phyloP scores from a whole-genome alignment of 2,329 filamentous ascomycete genomes.

The Rosellinia necatrix region DNA sequence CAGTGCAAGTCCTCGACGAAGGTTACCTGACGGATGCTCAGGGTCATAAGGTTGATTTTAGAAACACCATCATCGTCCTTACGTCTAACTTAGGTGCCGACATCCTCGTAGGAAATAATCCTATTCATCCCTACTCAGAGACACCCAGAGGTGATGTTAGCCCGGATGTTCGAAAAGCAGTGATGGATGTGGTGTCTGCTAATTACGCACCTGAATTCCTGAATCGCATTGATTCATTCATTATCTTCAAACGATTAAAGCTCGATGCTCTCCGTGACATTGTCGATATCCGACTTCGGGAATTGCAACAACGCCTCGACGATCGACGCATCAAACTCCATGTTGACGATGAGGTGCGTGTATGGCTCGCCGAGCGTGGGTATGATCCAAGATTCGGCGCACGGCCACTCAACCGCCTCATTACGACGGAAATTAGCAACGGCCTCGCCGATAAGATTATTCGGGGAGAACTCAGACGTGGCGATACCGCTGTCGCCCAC shows the following conservation, averaged over 20 bases:
- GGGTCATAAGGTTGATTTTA: slow-evolving; percentile 95
- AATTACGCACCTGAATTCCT: slow-evolving; percentile 90
- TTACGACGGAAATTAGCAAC: slow-evolving; percentile 88
- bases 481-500: slow-evolving; percentile 72
- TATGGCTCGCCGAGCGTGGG: slow-evolving; percentile 86
- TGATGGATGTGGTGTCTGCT: slow-evolving; percentile 83
- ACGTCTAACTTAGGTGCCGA: slow-evolving; percentile 95
- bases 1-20: slow-evolving; percentile 96
- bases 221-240: slow-evolving; percentile 96
- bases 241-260: slow-evolving; percentile 89
- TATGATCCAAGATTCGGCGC: slow-evolving; percentile 94
- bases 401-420: slow-evolving; percentile 86
- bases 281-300: slow-evolving; percentile 85
- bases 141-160: slow-evolving; percentile 71
- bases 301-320: slow-evolving; percentile 81
- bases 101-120: slow-evolving; percentile 79
- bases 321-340: slow-evolving; percentile 81
- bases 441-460: slow-evolving; percentile 91
- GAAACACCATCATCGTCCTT: slow-evolving; percentile 94
- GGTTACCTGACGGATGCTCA: slow-evolving; percentile 95
- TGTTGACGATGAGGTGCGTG: slow-evolving; percentile 72
- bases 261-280: slow-evolving; percentile 82
- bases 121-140: slow-evolving; percentile 66
- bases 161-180: slow-evolving; percentile 72
- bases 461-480: slow-evolving; percentile 75